Base-by-base conservation (phyloP, 371 early-diverging fungal species). In the Lichtheimia corymbifera region DNA sequence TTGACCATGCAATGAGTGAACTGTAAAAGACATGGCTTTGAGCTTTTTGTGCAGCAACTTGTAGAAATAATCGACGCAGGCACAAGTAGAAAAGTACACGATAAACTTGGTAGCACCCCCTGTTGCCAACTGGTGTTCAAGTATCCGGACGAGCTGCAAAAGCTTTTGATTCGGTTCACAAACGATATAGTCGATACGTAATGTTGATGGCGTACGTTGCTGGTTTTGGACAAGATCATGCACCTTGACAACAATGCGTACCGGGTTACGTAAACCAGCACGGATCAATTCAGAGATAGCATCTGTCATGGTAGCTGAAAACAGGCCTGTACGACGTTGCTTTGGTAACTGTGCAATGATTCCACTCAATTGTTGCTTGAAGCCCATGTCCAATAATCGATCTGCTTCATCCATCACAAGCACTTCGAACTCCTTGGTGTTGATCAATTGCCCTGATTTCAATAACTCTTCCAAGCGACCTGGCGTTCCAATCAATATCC, bases 291-390 rank as follows among this genome's bases (percentile, higher is more conserved):
- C 87, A 15, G 83, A 75, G 47, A 98, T 73, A 0, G 93, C 94
- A 55, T 97, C 97, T 27, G 92, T 93, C 92, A 98, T 91, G 7
- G 99, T 99, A 0, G 99, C 99, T 1, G 97, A 98, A 68, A 98
- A 99, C 25, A 99, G 78, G 14, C 98, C 95, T 0, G 97, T 99
- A 50, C 98, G 89, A 18, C 97, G 88, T 74, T 99, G 96, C 61
- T 93, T 94, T 5, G 97, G 97, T 20, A 99, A 67, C 6, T 83
- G 73, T 3, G 83, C 71, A 57, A 98, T 80, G 65, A 99, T 97
- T 30, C 82, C 78, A 18, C 80, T 88, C 22, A 99, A 64, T 57
- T 89, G 83, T 51, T 86, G 80, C 42, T 92, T 86, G 63, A 98
- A 98, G 17, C 98, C 98, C 92, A 98, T 88, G 65, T 97, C 96